Evolutionary conservation across 345 rosid species (phyloP), one percentile per base, ranked within the genome.

Genomic region (Kandelia obovata): DNA sequence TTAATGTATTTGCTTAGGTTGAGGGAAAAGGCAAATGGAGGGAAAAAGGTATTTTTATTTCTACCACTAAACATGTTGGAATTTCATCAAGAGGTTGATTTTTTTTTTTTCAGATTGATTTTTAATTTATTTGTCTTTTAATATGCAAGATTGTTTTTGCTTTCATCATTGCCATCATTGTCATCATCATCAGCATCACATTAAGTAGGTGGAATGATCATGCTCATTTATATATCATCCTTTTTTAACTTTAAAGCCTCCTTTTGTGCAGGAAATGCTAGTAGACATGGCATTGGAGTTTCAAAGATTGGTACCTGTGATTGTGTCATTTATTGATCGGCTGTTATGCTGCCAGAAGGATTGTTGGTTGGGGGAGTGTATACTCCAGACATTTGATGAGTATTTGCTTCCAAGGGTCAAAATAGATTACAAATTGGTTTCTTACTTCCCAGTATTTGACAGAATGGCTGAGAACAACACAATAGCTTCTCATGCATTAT

Each of bases 301-400:
- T 65, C 85, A 74, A 64, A 83, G 80, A 77, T 78, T 91, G 84
- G 96, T 91, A 62, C 97, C 92, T 26, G 88, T 89, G 43, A 71
- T 85, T 73, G 96, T 88, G 64, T 79, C 86, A 75, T 85, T 89
- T 62, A 34, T 85, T 65, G 85, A 88, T 59, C 89, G 96, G 64
- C 81, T 94, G 71, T 75, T 88, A 71, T 71, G 80, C 74, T 91
- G 97, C 80, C 75, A 66, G 77, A 91, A 83, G 84, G 97, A 95
- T 78, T 71, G 68, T 49, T 82, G 88, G 89, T 72, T 91, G 80
- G 98, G 95, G 72, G 95, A 91, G 84, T 66, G 86, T 71, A 70
- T 91, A 68, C 96, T 95, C 68, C 93, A 88, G 84, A 87, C 81
- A 67, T 56, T 88, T 47, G 93, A 95, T 69, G 84, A 87, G 81